Base-by-base conservation (phyloP, 345 rosid species). In the Noccaea caerulescens region DNA sequence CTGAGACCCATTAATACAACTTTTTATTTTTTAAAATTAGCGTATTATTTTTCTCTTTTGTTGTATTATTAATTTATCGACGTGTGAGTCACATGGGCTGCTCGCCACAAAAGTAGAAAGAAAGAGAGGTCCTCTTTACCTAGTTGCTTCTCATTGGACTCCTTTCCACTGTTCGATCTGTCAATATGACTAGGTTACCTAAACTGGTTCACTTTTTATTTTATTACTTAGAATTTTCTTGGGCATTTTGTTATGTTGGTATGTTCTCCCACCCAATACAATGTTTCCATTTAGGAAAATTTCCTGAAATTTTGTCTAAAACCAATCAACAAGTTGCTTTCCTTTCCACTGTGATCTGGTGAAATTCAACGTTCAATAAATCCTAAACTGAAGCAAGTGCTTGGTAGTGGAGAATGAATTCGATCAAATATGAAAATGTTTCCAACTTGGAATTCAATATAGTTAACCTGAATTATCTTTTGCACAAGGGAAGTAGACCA, bases 1-100 rank as follows among this genome's bases (percentile, higher is more conserved):
- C 67, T 58, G 58, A 73, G 62, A 49, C 61, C 66, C 77, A 74
- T 67, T 74, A 50, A 51, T 36, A 23, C 34, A 8, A 41, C 77
- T 72, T 68, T 68, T 45, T 2, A 33, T n/a, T 54, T 44, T n/a
- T 3, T 51, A 8, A 8, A 41, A 18, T 49, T 53, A 20, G 12
- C 6, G n/a, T 49, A 6, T 30, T 30, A 5, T 14, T 50, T 51
- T 50, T 33, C 53, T 47, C 27, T 66, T 50, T 18, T 10, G 7
- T 27, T 65, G n/a, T 44, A 25, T 7, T 23, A 2, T 2, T 25
- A 41, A 46, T 39, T 3, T 49, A 58, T 65, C 33, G 47, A 58
- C 10, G 63, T 59, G 55, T 6, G 63, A 42, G 68, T 36, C 60
- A 58, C 68, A 74, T 74, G 78, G 50, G 68, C 13, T 66, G 55